Evolutionary conservation across 768 basidiomycete species (phyloP).

Genomic region (Trametes meyenii): DNA sequence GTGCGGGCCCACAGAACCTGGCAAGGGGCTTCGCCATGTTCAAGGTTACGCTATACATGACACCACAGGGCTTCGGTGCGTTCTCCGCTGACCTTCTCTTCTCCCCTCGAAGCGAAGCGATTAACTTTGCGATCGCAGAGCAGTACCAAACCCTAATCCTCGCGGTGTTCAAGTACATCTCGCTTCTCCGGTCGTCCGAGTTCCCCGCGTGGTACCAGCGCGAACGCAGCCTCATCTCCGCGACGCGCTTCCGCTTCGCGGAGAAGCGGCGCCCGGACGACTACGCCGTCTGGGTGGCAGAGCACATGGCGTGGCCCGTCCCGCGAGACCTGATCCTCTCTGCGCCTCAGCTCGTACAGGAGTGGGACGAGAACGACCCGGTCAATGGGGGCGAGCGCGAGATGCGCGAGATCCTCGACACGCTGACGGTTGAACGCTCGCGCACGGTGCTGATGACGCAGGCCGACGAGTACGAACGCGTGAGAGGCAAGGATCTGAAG

Average conservation of each 20-base stretch:
- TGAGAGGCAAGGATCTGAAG: constrained; percentile 43
- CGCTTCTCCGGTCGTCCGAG: constrained; percentile 62
- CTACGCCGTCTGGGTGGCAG: constrained; percentile 77
- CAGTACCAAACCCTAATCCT: constrained; percentile 74
- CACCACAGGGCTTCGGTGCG: constrained; percentile 85
- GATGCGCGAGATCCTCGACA: constrained; percentile 63
- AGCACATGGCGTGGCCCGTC: constrained; percentile 77
- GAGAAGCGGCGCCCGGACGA: constrained; percentile 82
- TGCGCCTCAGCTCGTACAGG: constrained; percentile 70
- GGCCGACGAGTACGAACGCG: constrained; percentile 58
- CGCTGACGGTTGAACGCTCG: constrained; percentile 58
- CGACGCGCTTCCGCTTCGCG: constrained; percentile 80
- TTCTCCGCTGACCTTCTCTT: too few relatives aligned
- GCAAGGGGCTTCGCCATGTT: constrained; percentile 89
- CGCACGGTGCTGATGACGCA: constrained; percentile 82
- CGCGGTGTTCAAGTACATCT: constrained; percentile 77
- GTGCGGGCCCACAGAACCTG: constrained; percentile 67
- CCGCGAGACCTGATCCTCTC: constrained; percentile 77
- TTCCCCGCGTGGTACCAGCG: constrained; percentile 71
- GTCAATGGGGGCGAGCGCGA: constrained; percentile 40
- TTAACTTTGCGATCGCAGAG: constrained; percentile 44
- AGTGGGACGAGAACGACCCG: constrained; percentile 60
- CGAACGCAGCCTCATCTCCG: constrained; percentile 72
- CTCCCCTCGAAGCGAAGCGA: neutral
- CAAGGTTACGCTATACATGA: constrained; percentile 80